Percentiles rank a stretch among this genome's conserved stretches.
Evolutionary conservation across 2,329 filamentous ascomycete genomes (phyloP).

Genomic region (Aspergillus sp.): DNA sequence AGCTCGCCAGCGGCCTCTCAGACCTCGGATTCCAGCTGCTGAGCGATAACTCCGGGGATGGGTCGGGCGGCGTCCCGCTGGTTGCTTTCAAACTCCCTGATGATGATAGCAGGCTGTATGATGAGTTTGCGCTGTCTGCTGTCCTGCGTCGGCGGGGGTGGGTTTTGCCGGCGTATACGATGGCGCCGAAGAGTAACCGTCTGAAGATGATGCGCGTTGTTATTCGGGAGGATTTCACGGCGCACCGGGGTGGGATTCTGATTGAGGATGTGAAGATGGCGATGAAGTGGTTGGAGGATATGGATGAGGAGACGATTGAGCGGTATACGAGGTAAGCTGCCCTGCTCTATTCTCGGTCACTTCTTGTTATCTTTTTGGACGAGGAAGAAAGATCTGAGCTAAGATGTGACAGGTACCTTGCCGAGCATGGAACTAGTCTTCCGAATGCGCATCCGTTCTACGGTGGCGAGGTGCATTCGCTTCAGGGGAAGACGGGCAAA

Average conservation of each 20-base stretch:
- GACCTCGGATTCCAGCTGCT: constrained; percentile 83
- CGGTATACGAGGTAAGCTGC: constrained; percentile 64
- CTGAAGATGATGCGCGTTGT: constrained; percentile 92
- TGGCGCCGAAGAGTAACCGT: constrained; percentile 81
- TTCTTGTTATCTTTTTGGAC: neutral
- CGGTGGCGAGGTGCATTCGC: constrained; percentile 75
- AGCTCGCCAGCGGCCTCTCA: constrained; percentile 73
- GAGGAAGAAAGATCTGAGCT: neutral
- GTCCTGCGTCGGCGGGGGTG: constrained; percentile 82
- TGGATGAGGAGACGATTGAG: constrained; percentile 72
- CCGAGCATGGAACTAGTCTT: constrained; percentile 2
- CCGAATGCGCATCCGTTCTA: constrained; percentile 47
- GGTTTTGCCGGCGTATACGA: constrained; percentile 94
- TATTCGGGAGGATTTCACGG: constrained; percentile 86
- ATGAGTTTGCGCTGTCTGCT: constrained; percentile 79
- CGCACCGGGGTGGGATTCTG: constrained; percentile 76
- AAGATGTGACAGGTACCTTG: neutral
- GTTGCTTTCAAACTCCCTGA: constrained; percentile 81
- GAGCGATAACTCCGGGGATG: constrained; percentile 71
- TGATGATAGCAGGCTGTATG: constrained; percentile 60
- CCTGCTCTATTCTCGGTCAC: neutral
- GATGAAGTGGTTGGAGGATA: constrained; percentile 68
- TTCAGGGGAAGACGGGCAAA: constrained; percentile 87
- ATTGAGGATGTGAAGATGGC: constrained; percentile 78
- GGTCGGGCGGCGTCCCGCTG: constrained; percentile 71